A percentile compares a stretch with the other conserved stretches of the same genome.
These are phyloP conservation scores for Sclerotinia glacialis DNA, from an alignment of 2,329 filamentous ascomycete species.

Conservation along the genomic window DNA sequence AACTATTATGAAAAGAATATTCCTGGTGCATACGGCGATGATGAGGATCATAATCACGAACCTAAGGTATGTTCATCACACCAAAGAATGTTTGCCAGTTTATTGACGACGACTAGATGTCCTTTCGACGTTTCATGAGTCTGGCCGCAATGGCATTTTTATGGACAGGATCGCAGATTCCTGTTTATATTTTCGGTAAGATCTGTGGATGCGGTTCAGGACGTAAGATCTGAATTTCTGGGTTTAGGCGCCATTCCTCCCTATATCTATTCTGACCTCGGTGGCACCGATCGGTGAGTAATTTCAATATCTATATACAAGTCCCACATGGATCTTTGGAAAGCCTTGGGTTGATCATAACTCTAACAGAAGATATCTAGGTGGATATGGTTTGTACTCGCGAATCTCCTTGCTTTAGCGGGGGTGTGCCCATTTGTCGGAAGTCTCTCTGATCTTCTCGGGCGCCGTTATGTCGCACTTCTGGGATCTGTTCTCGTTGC, in stretches of 20 bases:
- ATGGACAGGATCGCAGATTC: slow-evolving; percentile 60
- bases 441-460: slow-evolving; percentile 60
- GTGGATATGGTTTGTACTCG: slow-evolving; percentile 42
- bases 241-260: slow-evolving; percentile 47
- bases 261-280: slow-evolving; percentile 57
- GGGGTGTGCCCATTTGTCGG: slow-evolving; percentile 64
- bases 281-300: slow-evolving; percentile 45
- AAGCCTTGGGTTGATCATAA: too few relatives aligned
- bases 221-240: slow-evolving; percentile 3
- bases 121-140: slow-evolving; percentile 57
- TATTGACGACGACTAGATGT: slow-evolving; percentile 49
- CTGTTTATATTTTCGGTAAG: slow-evolving; percentile 51
- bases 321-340: neutral
- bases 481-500: slow-evolving; percentile 53
- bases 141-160: slow-evolving; percentile 57
- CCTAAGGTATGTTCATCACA: slow-evolving; percentile 41
- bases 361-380: slow-evolving; percentile 5
- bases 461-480: slow-evolving; percentile 58
- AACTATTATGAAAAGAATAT: slow-evolving; percentile 35
- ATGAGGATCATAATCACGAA: slow-evolving; percentile 47
- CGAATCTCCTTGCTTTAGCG: slow-evolving; percentile 55
- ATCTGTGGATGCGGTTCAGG: neutral
- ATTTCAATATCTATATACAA: neutral
- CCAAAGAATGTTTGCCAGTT: too few relatives aligned
- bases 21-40: slow-evolving; percentile 47